These are phyloP conservation scores for Ascocoryne sarcoides DNA, from an alignment of 2,329 filamentous ascomycete genomes.

Conservation along the genomic window DNA sequence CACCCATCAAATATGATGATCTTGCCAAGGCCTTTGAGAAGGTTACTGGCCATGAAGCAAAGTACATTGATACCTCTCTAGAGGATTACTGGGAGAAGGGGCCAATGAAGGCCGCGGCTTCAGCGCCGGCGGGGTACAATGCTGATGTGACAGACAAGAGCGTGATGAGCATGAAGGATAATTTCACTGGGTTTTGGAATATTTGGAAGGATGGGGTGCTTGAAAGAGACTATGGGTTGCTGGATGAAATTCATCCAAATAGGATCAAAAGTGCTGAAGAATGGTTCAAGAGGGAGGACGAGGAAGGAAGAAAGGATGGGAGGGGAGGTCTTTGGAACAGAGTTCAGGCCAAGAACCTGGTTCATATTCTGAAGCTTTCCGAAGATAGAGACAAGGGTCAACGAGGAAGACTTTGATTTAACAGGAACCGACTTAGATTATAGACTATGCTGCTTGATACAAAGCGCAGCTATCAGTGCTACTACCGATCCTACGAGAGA, in stretches of 20 bases:
- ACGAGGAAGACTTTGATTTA: no score
- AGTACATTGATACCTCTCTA: slow-evolving; percentile 31
- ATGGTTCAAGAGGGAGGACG: slow-evolving; percentile 36
- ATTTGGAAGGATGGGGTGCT: slow-evolving; percentile 34
- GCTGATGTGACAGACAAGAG: slow-evolving; percentile 29
- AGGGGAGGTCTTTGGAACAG: slow-evolving; percentile 30
- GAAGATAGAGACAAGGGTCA: slow-evolving; percentile 24
- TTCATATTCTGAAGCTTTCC: slow-evolving; percentile 22
- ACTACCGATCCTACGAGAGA: slow-evolving; percentile 6
- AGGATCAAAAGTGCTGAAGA: slow-evolving; percentile 41
- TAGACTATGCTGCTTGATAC: slow-evolving; percentile 6
- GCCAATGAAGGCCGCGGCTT: slow-evolving; percentile 11
- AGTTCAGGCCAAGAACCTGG: slow-evolving; percentile 20
- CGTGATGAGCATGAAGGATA: slow-evolving; percentile 34
- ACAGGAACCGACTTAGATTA: neutral
- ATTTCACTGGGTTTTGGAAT: slow-evolving; percentile 45
- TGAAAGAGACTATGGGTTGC: slow-evolving; percentile 37
- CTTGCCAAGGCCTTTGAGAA: slow-evolving; percentile 35
- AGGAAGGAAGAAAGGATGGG: slow-evolving; percentile 24
- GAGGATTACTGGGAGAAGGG: slow-evolving; percentile 29
- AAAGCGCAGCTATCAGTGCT: slow-evolving; percentile 6
- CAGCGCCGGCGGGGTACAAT: slow-evolving; percentile 28
- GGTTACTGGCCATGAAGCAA: slow-evolving; percentile 35
- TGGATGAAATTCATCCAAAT: slow-evolving; percentile 43
- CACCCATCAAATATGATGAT: slow-evolving; percentile 32